Evolutionary conservation across 495 filamentous ascomycete genomes (phyloP).

Genomic region (Neurospora sp.): DNA sequence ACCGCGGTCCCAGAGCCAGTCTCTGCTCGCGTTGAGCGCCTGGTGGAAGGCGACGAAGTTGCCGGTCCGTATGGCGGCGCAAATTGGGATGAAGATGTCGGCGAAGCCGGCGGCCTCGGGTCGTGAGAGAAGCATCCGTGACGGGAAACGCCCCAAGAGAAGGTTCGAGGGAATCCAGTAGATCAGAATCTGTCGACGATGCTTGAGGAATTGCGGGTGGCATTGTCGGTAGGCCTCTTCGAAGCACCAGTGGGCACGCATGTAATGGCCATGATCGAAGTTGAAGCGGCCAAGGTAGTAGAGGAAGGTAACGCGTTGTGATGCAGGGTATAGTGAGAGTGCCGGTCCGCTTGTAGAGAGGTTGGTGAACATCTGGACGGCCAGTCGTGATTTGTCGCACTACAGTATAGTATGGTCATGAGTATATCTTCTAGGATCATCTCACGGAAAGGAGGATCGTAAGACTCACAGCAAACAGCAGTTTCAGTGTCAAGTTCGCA

Average conservation of each 20-base stretch:
- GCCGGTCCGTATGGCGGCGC: conserved; percentile 61
- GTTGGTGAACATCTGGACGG: conserved; percentile 81
- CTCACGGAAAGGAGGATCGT: background rate
- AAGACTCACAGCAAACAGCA: conserved; percentile 64
- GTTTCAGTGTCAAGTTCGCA: conserved; percentile 82
- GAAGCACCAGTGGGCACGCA: conserved; percentile 59
- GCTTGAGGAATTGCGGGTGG: conserved; percentile 52
- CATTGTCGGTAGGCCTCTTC: conserved; percentile 74
- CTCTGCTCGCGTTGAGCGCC: conserved; percentile 42
- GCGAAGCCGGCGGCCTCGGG: conserved; percentile 64
- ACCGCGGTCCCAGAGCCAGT: conserved; percentile 70
- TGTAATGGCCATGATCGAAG: conserved; percentile 73
- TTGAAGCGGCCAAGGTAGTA: conserved; percentile 90
- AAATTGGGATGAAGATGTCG: conserved; percentile 64
- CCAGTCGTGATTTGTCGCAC: conserved; percentile 53
- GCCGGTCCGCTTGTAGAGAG: conserved; percentile 75
- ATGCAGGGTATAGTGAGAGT: conserved; percentile 67
- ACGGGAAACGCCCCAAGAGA: conserved; percentile 77
- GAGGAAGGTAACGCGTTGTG: conserved; percentile 81
- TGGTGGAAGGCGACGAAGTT: conserved; percentile 67
- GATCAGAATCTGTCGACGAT: conserved; percentile 70
- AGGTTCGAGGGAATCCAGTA: conserved; percentile 79
- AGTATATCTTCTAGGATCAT: background rate
- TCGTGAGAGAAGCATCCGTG: conserved; percentile 48
- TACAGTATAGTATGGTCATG: conserved; percentile 13